A percentile compares a stretch with the other conserved stretches of the same genome.
Evolutionary conservation across 495 filamentous ascomycete genomes (phyloP).

Genomic region (Glarea lozoyensis): DNA sequence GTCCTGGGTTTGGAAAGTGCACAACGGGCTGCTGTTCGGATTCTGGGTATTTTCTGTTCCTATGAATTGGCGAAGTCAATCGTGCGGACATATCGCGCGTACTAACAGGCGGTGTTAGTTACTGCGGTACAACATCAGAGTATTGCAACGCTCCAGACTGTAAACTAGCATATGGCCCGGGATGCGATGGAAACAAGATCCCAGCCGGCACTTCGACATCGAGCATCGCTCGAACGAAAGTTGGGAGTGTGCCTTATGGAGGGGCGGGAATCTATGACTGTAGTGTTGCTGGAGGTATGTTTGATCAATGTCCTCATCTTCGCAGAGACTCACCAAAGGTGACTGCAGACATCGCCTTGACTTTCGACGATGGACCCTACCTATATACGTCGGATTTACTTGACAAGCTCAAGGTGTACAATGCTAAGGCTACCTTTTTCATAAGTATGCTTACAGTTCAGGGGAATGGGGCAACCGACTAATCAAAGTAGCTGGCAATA

Average conservation of each 20-base stretch:
- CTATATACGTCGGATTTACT: constrained; percentile 53
- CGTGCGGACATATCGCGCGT: constrained; percentile 19
- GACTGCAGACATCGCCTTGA: constrained; percentile 44
- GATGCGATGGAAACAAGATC: constrained; percentile 58
- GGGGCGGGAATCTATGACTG: constrained; percentile 61
- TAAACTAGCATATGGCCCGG: constrained; percentile 53
- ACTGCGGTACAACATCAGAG: constrained; percentile 49
- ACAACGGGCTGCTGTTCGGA: constrained; percentile 52
- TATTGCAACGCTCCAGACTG: constrained; percentile 66
- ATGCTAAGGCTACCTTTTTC: constrained; percentile 26
- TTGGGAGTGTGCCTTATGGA: constrained; percentile 51
- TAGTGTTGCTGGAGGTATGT: constrained; percentile 17
- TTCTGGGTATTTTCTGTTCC: constrained; percentile 35
- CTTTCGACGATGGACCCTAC: constrained; percentile 65
- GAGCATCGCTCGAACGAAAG: constrained; percentile 45
- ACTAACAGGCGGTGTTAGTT: constrained; percentile 34
- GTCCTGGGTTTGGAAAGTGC: constrained; percentile 38
- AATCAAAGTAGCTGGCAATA: constrained; percentile 53
- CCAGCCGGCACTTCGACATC: constrained; percentile 55
- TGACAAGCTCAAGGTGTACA: constrained; percentile 56
- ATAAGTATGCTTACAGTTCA: not conserved
- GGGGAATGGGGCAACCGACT: constrained; percentile 4
- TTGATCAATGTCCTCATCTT: not conserved
- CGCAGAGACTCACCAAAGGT: too few relatives aligned
- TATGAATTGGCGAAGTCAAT: not conserved